Evolutionary conservation across 805 yeast genomes (phyloP).

Genomic region (Jamesozyma gamospora): DNA sequence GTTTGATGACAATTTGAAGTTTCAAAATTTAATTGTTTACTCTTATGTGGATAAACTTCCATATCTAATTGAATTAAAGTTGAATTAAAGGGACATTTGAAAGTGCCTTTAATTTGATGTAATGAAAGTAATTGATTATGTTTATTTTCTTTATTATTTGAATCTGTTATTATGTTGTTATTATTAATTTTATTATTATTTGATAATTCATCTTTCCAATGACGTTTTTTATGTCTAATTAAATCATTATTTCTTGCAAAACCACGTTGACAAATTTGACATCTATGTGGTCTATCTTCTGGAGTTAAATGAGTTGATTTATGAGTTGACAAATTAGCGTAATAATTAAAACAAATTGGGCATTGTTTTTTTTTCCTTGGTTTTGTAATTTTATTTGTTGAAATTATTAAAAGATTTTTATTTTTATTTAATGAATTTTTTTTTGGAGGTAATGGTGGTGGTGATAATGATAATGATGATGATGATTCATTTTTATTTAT

Average conservation of each 20-base stretch:
- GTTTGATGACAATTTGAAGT: constrained; percentile 55
- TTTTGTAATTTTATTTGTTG: constrained; percentile 21
- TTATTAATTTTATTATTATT: background rate
- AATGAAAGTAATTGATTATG: constrained; percentile 21
- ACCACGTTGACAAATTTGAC: constrained; percentile 71
- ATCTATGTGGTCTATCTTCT: constrained; percentile 64
- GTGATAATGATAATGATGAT: background rate
- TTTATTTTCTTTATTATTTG: constrained; percentile 3
- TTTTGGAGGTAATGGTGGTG: background rate
- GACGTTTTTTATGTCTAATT: constrained; percentile 76
- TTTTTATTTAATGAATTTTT: background rate
- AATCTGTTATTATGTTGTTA: background rate
- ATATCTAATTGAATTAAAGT: constrained; percentile 23
- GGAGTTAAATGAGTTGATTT: constrained; percentile 67
- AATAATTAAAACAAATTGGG: constrained; percentile 56
- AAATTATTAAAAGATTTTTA: background rate
- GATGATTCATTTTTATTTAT: no score
- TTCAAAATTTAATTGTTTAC: constrained; percentile 18
- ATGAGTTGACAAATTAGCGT: constrained; percentile 76
- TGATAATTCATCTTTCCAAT: constrained; percentile 51
- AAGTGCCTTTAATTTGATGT: constrained; percentile 34
- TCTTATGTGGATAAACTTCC: constrained; percentile 23
- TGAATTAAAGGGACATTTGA: constrained; percentile 62
- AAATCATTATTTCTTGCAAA: constrained; percentile 84
- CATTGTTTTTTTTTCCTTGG: constrained; percentile 63